Evolutionary conservation across 441 rosid genomes (phyloP).

Genomic region (Aquilaria agallochum): DNA sequence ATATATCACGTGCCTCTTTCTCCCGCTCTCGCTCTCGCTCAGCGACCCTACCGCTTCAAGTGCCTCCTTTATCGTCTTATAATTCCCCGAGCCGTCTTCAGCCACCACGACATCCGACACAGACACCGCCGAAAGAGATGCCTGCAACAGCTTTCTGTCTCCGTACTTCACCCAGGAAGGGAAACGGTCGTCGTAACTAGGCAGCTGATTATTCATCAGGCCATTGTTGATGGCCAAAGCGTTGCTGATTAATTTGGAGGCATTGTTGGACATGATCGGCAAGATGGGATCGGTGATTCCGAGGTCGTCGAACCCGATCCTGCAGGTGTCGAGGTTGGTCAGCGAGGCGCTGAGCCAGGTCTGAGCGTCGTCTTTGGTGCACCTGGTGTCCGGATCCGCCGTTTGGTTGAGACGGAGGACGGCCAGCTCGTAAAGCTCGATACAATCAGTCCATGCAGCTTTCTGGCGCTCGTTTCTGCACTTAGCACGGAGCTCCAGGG

Average conservation of each 20-base stretch:
- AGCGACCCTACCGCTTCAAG: conserved; percentile 32
- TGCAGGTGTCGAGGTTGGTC: conserved; percentile 56
- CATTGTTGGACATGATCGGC: conserved; percentile 56
- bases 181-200: conserved; percentile 34
- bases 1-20: conserved; percentile 44
- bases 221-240: conserved; percentile 49
- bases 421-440: conserved; percentile 42
- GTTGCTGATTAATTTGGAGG: conserved; percentile 49
- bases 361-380: conserved; percentile 42
- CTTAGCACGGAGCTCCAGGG: conserved; percentile 34
- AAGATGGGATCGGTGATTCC: conserved; percentile 38
- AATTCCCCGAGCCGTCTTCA: conserved; percentile 55
- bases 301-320: conserved; percentile 44
- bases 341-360: conserved; percentile 71
- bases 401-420: conserved; percentile 42
- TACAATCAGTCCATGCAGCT: conserved; percentile 59
- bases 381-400: conserved; percentile 21
- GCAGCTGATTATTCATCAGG: conserved; percentile 27
- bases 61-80: conserved; percentile 47
- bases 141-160: conserved; percentile 52
- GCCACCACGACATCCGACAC: conserved; percentile 46
- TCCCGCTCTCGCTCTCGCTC: conserved; percentile 31
- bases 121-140: conserved; percentile 29
- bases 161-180: conserved; percentile 59
- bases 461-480: conserved; percentile 45